Evolutionary conservation across 352 stramenopile species (phyloP).

Genomic region (Globisporangium heterothallicum): DNA sequence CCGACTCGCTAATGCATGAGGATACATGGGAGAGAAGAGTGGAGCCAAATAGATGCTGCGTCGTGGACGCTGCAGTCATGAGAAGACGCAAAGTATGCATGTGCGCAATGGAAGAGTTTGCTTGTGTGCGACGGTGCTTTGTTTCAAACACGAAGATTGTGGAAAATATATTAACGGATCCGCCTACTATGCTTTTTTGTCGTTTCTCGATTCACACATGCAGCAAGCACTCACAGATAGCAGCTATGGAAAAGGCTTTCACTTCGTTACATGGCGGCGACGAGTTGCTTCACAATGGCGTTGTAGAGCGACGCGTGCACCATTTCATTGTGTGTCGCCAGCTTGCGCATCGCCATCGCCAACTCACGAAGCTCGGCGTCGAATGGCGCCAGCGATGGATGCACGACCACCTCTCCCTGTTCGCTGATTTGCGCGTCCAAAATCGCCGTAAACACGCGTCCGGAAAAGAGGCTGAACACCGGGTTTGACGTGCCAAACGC

Average conservation of each 20-base stretch:
- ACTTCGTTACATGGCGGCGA: constrained; percentile 19
- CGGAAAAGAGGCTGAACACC: constrained; percentile 56
- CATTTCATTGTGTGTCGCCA: constrained; percentile 66
- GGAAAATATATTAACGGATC: neutral
- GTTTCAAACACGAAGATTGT: too few relatives aligned
- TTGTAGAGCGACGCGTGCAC: constrained; percentile 70
- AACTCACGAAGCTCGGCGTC: constrained; percentile 32
- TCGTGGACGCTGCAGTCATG: too few relatives aligned
- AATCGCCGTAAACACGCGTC: constrained; percentile 29
- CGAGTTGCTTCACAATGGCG: constrained; percentile 36
- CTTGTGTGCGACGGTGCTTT: too few relatives aligned
- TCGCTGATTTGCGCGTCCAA: constrained; percentile 18
- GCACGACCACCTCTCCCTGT: constrained; percentile 19
- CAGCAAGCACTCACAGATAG: neutral
- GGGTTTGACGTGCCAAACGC: constrained; percentile 43
- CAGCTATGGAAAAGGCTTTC: too few relatives aligned
- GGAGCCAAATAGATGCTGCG: too few relatives aligned
- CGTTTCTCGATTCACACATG: too few relatives aligned
- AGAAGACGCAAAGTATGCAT: too few relatives aligned
- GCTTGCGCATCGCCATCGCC: constrained; percentile 22
- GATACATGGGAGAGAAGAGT: neutral
- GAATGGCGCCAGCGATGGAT: constrained; percentile 50
- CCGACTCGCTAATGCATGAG: constrained; percentile 16
- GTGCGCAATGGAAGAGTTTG: too few relatives aligned
- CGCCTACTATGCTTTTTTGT: too few relatives aligned